phyloP scores from a whole-genome alignment of 2,329 filamentous ascomycete species.

The Periglandula ipomoeae region DNA sequence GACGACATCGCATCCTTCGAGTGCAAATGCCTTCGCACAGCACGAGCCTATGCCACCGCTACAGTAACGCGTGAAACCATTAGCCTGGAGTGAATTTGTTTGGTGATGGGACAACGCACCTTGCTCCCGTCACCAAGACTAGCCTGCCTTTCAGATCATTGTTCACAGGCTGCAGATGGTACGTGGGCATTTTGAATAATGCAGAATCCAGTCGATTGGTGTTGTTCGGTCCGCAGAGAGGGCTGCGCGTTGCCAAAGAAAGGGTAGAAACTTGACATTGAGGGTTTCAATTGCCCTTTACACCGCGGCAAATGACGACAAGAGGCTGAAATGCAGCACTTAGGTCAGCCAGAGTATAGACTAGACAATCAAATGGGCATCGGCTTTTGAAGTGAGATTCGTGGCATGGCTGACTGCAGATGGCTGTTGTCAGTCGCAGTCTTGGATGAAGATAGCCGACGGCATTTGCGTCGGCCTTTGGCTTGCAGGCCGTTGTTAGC shows the following conservation, averaged over 20 bases:
- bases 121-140: slow-evolving; percentile 8
- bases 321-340: background rate
- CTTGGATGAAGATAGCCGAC: too few relatives aligned
- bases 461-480: background rate
- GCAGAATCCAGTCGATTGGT: background rate
- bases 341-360: too few relatives aligned
- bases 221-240: background rate
- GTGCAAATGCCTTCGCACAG: slow-evolving; percentile 5
- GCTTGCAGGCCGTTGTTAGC: too few relatives aligned
- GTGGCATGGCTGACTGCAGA: too few relatives aligned
- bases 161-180: slow-evolving; percentile 2
- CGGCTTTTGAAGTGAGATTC: background rate
- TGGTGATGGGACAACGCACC: background rate
- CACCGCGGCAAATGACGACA: too few relatives aligned
- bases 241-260: too few relatives aligned
- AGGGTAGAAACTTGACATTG: too few relatives aligned
- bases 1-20: slow-evolving; percentile 7
- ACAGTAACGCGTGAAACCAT: background rate
- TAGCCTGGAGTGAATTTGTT: background rate
- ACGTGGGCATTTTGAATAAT: background rate
- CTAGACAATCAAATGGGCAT: background rate
- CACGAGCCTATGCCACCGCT: slow-evolving; percentile 9
- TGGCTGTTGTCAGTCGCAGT: too few relatives aligned
- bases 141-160: slow-evolving; percentile 2
- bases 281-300: background rate